Evolutionary conservation across 305 asterid species (phyloP).

Genomic region (Fraxinus baroniana): DNA sequence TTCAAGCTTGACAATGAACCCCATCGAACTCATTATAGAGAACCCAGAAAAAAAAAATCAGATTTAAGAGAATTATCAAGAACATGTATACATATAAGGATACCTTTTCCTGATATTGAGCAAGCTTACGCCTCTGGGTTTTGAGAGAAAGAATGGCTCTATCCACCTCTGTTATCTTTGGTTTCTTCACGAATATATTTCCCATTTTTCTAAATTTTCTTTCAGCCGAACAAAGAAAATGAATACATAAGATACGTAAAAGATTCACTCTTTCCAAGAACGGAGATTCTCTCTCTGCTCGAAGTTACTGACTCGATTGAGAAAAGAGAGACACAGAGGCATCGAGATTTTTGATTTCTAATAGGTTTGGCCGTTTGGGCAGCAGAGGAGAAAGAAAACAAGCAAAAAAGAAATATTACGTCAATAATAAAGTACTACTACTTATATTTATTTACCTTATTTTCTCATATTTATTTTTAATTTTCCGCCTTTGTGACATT

Average conservation of each 20-base stretch:
- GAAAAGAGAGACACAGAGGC: not conserved
- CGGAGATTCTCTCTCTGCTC: not conserved
- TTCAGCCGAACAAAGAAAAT: not conserved
- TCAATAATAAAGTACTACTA: no score
- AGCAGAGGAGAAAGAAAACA: not conserved
- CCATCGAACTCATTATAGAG: not conserved
- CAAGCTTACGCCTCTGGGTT: conserved; percentile 96
- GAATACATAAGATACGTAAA: not conserved
- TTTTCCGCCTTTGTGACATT: no score
- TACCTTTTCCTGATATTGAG: conserved; percentile 87
- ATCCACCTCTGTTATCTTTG: conserved; percentile 89
- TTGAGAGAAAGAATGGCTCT: conserved; percentile 89
- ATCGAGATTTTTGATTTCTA: not conserved
- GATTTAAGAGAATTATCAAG: not conserved
- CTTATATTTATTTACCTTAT: no score
- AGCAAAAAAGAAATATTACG: no score
- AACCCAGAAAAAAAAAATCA: conserved; percentile 1
- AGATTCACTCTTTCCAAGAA: not conserved
- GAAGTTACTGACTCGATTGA: not conserved
- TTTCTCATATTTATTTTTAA: no score
- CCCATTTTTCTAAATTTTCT: conserved; percentile 49
- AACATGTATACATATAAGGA: not conserved
- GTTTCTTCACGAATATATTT: conserved; percentile 84
- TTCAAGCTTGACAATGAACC: conserved; percentile 12
- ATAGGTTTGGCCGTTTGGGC: not conserved